These are phyloP conservation scores for Yarrowia galli DNA, from an alignment of 1,139 yeast species.

Conservation along the genomic window DNA sequence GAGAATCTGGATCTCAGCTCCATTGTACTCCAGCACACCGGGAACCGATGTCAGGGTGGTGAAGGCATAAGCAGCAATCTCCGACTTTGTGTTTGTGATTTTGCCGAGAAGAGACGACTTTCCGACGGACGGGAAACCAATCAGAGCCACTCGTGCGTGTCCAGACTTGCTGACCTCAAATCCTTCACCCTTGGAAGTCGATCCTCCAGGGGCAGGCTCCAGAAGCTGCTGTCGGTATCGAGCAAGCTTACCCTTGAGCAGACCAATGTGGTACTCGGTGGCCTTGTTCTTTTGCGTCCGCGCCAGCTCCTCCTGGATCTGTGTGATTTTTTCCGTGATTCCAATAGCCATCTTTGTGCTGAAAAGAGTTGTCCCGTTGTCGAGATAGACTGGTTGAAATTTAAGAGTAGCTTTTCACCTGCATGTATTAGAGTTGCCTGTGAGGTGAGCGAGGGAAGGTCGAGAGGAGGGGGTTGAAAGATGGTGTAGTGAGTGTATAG, in stretches of 20 bases:
- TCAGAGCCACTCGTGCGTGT: conserved; percentile 92
- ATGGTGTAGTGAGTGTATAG: too few relatives aligned
- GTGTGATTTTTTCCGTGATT: conserved; percentile 74
- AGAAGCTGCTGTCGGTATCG: conserved; percentile 87
- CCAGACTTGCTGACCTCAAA: conserved; percentile 96
- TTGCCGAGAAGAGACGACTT: conserved; percentile 85
- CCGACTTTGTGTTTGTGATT: conserved; percentile 92
- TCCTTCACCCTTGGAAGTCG: conserved; percentile 84
- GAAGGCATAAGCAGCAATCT: conserved; percentile 93
- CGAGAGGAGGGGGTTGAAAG: too few relatives aligned
- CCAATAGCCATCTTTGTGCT: conserved; percentile 4
- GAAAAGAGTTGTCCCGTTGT: not conserved
- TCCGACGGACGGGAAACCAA: conserved; percentile 98
- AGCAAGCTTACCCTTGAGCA: conserved; percentile 94
- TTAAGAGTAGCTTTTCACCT: conserved; percentile 31
- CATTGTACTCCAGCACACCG: conserved; percentile 91
- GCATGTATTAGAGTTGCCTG: conserved; percentile 18
- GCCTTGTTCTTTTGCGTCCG: conserved; percentile 98
- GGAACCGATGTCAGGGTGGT: conserved; percentile 97
- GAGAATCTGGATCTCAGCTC: conserved; percentile 95
- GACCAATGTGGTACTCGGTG: conserved; percentile 94
- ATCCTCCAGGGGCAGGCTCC: conserved; percentile 83
- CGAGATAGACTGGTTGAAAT: conserved; percentile 6
- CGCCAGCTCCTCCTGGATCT: conserved; percentile 91
- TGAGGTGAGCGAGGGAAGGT: not conserved